These are phyloP conservation scores for Malassezia sp. DNA, from an alignment of 1,284 basidiomycete genomes.

Conservation along the genomic window DNA sequence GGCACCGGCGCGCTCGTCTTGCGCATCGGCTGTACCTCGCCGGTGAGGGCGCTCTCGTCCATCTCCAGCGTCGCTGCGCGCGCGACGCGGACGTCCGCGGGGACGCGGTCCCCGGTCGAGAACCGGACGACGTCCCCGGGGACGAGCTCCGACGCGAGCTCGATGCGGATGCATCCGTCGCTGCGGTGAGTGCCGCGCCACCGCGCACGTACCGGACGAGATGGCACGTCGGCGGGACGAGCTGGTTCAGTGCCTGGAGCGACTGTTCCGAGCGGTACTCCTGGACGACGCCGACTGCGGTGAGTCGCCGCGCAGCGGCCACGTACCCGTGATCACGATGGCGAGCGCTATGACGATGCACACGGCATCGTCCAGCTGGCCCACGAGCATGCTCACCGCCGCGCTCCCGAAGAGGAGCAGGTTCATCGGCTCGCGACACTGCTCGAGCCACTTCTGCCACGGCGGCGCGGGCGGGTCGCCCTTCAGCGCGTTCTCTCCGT, in stretches of 20 bases:
- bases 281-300: conserved; percentile 93
- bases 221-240: conserved; percentile 90
- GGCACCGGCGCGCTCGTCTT: conserved; percentile 54
- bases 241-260: conserved; percentile 84
- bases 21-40: conserved; percentile 70
- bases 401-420: conserved; percentile 78
- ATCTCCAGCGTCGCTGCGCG: conserved; percentile 73
- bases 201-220: no score
- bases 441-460: conserved; percentile 75
- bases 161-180: conserved; percentile 52
- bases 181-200: no score
- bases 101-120: conserved; percentile 75
- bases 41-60: conserved; percentile 88
- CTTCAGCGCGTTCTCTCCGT: conserved; percentile 67
- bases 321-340: conserved; percentile 82
- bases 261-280: conserved; percentile 89
- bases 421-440: conserved; percentile 87
- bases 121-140: conserved; percentile 88
- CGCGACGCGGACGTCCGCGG: conserved; percentile 77
- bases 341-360: conserved; percentile 86
- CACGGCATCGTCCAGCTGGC: conserved; percentile 83
- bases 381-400: conserved; percentile 73
- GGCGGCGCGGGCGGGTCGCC: conserved; percentile 70
- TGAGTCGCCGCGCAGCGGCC: no score
- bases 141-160: conserved; percentile 85